phyloP scores from a whole-genome alignment of 768 basidiomycete genomes.

The Boletus pseudo-olivaceus region DNA sequence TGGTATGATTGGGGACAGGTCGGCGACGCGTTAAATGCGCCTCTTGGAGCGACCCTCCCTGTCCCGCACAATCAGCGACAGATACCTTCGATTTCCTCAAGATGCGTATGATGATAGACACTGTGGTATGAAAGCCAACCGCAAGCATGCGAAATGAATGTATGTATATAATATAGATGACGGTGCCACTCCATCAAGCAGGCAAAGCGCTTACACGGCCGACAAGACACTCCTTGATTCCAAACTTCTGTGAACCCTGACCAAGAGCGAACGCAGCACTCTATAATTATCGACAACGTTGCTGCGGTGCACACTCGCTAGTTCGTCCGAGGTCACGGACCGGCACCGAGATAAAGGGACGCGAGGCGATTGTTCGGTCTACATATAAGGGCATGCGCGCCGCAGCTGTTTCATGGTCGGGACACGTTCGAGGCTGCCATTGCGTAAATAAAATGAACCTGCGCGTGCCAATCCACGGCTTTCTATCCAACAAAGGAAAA shows the following conservation, averaged over 20 bases:
- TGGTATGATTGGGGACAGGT: conserved; percentile 26
- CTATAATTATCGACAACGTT: conserved; percentile 8
- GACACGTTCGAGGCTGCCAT: conserved; percentile 12
- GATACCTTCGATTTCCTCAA: conserved; percentile 14
- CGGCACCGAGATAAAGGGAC: conserved; percentile 26
- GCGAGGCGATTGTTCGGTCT: background rate
- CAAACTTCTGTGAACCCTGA: conserved; percentile 7
- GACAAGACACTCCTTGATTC: conserved; percentile 4
- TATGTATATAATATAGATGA: conserved; percentile 12
- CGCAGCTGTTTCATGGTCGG: conserved; percentile 1
- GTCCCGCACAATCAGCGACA: conserved; percentile 22
- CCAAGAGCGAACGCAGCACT: conserved; percentile 11
- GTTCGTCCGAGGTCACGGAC: conserved; percentile 10
- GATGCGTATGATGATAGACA: conserved; percentile 13
- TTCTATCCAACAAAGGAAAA: conserved; percentile 7
- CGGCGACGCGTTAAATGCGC: conserved; percentile 24
- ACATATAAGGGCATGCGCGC: conserved; percentile 1
- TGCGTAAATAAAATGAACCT: conserved; percentile 19
- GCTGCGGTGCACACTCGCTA: conserved; percentile 16
- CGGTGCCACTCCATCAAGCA: conserved; percentile 9
- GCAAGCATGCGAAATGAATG: conserved; percentile 10
- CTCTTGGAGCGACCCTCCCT: conserved; percentile 2
- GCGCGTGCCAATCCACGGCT: conserved; percentile 12
- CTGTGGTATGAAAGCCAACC: conserved; percentile 2
- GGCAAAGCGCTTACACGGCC: conserved; percentile 12